Evolutionary conservation across 176 grass and related monocot genomes (phyloP), one percentile per base, ranked within the genome.

Genomic region (Poa annua): DNA sequence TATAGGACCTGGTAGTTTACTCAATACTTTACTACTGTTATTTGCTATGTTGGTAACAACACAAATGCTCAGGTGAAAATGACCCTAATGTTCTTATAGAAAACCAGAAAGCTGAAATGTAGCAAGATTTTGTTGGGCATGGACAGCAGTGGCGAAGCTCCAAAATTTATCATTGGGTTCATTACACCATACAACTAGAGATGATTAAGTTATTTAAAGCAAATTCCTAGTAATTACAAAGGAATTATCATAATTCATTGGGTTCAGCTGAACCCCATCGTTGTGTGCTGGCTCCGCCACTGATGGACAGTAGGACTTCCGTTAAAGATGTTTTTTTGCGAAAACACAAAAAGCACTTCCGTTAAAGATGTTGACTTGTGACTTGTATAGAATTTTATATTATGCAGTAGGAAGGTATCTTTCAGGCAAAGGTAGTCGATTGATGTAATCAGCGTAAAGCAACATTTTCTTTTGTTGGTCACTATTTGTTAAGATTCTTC

Each of bases 31-130:
- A 8, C 1, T 17, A 8, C 1, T n/a, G 39, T 45, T 73, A 49
- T 26, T 76, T 36, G 55, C 3, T 39, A 68, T 75, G 74, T 38
- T 8, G 15, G 36, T 14, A 41, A 48, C 35, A 66, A 5, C 33
- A 78, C 33, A 78, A 76, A 34, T 68, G 7, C 34, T 68, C 65
- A 59, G 32, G 49, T 34, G 67, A 78, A 32, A 57, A 2, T 57
- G 51, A 76, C 33, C 51, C 2, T 57, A 76, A 57, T 41, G 52
- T 76, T 76, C 22, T 53, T 38, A 75, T 26, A 11, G 35, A 84
- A 33, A 53, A 53, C 33, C 10, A 54, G 36, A 69, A 56, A 85
- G 47, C 21, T 69, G 34, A 59, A 42, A 16, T 20, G 33, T 67
- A 20, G 33, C 34, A 38, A 21, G 8, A 69, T 66, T 33, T 66